Evolutionary conservation across 2,329 filamentous ascomycete genomes (phyloP).

Genomic region (Macroventuria anomochaeta): DNA sequence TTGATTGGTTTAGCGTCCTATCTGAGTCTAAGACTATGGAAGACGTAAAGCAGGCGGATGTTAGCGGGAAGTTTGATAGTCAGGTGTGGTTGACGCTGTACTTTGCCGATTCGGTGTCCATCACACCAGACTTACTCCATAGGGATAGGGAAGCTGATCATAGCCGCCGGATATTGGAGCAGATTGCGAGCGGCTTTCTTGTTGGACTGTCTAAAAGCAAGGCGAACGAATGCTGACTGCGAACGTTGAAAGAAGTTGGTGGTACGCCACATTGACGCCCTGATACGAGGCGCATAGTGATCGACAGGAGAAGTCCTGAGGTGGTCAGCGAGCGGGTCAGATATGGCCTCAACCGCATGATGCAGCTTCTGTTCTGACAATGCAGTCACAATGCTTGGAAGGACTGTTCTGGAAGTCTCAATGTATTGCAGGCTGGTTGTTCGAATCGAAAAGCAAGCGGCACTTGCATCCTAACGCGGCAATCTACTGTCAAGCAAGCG

Average conservation of each 20-base stretch:
- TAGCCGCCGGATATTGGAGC: not conserved
- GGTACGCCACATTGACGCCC: constrained; percentile 9
- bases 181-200: constrained; percentile 10
- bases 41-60: too few species aligned
- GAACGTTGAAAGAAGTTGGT: constrained; percentile 1
- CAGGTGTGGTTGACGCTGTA: too few species aligned
- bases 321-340: constrained; percentile 6
- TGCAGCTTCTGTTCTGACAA: not conserved
- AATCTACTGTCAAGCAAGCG: constrained; percentile 11
- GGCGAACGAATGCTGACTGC: not conserved
- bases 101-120: too few species aligned
- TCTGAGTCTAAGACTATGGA: too few species aligned
- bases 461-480: not conserved
- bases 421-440: not conserved
- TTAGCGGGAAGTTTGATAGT: too few species aligned
- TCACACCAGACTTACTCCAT: too few species aligned
- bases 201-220: not conserved
- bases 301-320: constrained; percentile 16
- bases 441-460: not conserved
- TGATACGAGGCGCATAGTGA: constrained; percentile 6
- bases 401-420: not conserved
- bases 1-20: too few species aligned
- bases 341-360: not conserved
- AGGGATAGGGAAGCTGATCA: too few species aligned
- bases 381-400: not conserved